A percentile compares a stretch with the other conserved stretches of the same genome.
Conservation (phyloP, 2,329 filamentous ascomycete genomes). For the Xylariaceae sp. region DNA sequence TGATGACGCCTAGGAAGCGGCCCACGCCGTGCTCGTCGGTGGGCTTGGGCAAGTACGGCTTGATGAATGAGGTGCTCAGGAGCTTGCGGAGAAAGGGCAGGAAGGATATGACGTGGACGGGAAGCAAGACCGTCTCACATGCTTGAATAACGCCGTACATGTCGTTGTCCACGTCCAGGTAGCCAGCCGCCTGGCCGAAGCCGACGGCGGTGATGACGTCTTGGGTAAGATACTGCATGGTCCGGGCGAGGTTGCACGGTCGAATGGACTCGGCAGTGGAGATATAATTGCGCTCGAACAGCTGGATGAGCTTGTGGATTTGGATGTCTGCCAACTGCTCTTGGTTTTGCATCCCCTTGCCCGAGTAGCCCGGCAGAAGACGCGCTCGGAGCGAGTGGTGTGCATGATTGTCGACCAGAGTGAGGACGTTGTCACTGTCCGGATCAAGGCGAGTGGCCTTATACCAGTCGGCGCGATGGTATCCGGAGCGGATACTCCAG, state of each 20-base stretch:
- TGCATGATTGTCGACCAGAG: conserved; percentile 11
- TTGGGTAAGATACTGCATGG: too few species aligned
- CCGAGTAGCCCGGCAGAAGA: conserved; percentile 22
- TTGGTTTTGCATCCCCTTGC: conserved; percentile 23
- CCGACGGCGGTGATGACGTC: conserved; percentile 30
- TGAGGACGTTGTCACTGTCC: conserved; percentile 23
- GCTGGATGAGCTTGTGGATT: conserved; percentile 14
- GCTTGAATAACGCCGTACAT: too few species aligned
- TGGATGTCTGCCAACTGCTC: conserved; percentile 27
- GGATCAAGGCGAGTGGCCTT: conserved; percentile 21
- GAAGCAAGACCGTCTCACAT: too few species aligned
- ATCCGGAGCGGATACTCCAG: conserved; percentile 14
- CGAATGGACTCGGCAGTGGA: too few species aligned
- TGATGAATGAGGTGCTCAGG: too few species aligned
- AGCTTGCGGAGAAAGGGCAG: too few species aligned
- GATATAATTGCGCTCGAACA: conserved; percentile 25
- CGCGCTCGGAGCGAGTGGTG: conserved; percentile 28
- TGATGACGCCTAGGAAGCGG: too few species aligned
- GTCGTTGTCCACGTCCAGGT: conserved; percentile 22
- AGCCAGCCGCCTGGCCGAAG: conserved; percentile 31
- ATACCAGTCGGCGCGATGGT: conserved; percentile 25
- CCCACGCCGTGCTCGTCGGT: too few species aligned
- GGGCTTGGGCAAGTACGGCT: too few species aligned
- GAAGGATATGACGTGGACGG: too few species aligned
- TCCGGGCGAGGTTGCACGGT: conserved; percentile 2